Evolutionary conservation across 2,329 filamentous ascomycete species (phyloP).

Genomic region (Lasiodiplodia sp.): DNA sequence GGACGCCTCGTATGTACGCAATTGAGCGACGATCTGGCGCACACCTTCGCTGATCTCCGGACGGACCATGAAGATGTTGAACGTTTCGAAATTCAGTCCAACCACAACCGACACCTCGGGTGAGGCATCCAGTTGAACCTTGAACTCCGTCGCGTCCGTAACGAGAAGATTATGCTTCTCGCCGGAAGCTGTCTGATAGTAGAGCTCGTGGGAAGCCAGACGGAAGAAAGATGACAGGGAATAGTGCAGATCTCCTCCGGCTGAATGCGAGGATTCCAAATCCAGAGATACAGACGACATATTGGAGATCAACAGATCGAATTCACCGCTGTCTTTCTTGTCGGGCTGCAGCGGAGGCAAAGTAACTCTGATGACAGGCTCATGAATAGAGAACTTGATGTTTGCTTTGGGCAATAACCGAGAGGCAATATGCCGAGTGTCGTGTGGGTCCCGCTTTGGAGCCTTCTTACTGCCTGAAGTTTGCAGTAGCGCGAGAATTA

Average conservation of each 20-base stretch:
- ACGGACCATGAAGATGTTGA: conserved; percentile 86
- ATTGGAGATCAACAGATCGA: conserved; percentile 92
- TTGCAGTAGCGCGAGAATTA: conserved; percentile 79
- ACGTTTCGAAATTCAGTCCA: conserved; percentile 82
- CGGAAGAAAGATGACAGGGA: conserved; percentile 82
- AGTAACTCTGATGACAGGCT: conserved; percentile 90
- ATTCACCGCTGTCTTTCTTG: conserved; percentile 73
- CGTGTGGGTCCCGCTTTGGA: conserved; percentile 32
- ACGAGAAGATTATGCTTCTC: conserved; percentile 85
- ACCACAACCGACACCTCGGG: conserved; percentile 85
- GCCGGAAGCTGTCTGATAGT: conserved; percentile 89
- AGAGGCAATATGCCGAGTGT: conserved; percentile 74
- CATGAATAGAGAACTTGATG: conserved; percentile 95
- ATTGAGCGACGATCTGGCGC: conserved; percentile 86
- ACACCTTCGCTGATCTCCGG: conserved; percentile 93
- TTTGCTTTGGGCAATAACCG: conserved; percentile 91
- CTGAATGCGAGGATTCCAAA: conserved; percentile 92
- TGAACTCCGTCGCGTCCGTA: conserved; percentile 87
- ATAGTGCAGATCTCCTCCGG: conserved; percentile 84
- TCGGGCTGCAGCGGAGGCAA: conserved; percentile 75
- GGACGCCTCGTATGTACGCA: conserved; percentile 68
- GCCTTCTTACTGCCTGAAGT: conserved; percentile 41
- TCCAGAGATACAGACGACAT: conserved; percentile 94
- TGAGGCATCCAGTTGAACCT: conserved; percentile 81
- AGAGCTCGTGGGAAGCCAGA: conserved; percentile 85